Percentiles rank a stretch among this genome's conserved stretches.
Evolutionary conservation across 73 alveolate genomes (phyloP).

Genomic region (Urostyla sp.): DNA sequence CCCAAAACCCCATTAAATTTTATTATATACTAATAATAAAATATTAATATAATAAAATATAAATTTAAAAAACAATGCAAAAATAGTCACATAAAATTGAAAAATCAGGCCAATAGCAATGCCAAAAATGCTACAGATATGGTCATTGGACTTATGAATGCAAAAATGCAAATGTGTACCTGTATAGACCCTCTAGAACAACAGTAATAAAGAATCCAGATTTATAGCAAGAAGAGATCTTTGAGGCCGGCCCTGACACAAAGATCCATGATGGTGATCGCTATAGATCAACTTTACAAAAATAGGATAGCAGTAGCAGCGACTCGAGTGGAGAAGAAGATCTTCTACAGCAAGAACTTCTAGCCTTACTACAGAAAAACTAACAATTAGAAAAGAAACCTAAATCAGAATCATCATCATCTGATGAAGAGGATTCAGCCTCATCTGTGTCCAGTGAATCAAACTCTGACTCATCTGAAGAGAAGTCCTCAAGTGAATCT

Average conservation of each 20-base stretch:
- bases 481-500: no score
- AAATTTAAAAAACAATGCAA: slow-evolving; percentile 41
- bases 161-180: slow-evolving; percentile 85
- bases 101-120: slow-evolving; percentile 85
- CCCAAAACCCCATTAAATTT: background rate
- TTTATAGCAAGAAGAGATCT: slow-evolving; percentile 54
- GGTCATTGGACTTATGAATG: slow-evolving; percentile 99
- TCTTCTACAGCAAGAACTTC: no score
- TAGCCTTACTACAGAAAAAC: no score
- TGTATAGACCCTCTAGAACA: slow-evolving; percentile 93
- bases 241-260: slow-evolving; percentile 69
- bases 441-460: no score
- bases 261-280: slow-evolving; percentile 59
- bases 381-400: no score
- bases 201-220: slow-evolving; percentile 67
- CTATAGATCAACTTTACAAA: background rate
- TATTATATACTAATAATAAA: background rate
- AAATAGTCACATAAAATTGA: slow-evolving; percentile 69
- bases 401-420: no score
- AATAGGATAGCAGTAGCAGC: background rate
- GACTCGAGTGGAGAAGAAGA: no score
- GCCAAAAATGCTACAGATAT: slow-evolving; percentile 91
- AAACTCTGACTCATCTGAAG: no score
- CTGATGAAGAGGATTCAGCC: no score
- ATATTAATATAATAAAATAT: background rate